Conservation (phyloP, 1,284 basidiomycete genomes). For the Trichosporon sp. region DNA sequence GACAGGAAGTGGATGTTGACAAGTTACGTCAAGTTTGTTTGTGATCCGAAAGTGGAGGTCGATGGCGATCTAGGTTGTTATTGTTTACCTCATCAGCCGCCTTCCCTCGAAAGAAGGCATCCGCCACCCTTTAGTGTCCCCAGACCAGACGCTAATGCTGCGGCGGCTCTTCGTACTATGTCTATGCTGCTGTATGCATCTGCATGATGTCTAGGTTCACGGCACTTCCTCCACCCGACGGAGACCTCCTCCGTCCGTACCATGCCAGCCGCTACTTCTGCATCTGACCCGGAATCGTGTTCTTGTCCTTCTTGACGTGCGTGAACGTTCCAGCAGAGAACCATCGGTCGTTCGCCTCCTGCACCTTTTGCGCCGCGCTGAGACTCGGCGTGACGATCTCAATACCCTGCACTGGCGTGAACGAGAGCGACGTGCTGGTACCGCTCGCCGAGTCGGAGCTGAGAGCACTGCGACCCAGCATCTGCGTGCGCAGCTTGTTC, state of each 20-base stretch:
- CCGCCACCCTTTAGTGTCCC: no score
- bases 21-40: no score
- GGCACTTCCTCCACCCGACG: no score
- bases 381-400: constrained; percentile 72
- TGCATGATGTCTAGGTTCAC: neutral
- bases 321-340: constrained; percentile 76
- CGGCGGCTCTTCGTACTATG: no score
- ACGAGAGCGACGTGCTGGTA: constrained; percentile 82
- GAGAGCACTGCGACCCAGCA: constrained; percentile 67
- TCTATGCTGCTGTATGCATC: neutral
- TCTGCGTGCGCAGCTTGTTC: constrained; percentile 82
- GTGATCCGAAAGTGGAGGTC: no score
- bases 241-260: no score
- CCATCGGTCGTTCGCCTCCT: constrained; percentile 89
- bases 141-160: no score
- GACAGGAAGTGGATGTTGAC: no score
- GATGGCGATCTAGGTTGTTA: no score
- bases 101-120: no score
- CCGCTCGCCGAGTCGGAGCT: constrained; percentile 58
- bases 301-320: constrained; percentile 44
- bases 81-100: no score
- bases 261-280: neutral
- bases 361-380: constrained; percentile 69
- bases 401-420: constrained; percentile 96
- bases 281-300: constrained; percentile 40